phyloP scores from a whole-genome alignment of 352 stramenopile genomes.

The Pythium dissotocum region DNA sequence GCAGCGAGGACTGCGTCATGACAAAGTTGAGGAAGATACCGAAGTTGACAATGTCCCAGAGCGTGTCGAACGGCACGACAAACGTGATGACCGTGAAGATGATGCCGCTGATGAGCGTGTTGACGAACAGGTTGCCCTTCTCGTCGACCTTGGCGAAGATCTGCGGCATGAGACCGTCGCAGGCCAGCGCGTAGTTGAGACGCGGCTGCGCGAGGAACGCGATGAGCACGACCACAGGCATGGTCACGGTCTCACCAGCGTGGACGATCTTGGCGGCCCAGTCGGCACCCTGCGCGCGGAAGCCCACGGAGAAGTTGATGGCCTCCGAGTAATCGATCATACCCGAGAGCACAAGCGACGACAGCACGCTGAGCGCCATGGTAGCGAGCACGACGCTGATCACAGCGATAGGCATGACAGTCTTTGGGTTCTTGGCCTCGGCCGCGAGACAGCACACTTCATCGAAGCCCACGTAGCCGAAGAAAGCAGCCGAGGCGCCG shows the following conservation, averaged over 20 bases:
- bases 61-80: constrained; percentile 66
- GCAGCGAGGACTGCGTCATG: constrained; percentile 73
- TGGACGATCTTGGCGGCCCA: constrained; percentile 55
- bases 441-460: constrained; percentile 90
- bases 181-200: constrained; percentile 90
- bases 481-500: constrained; percentile 87
- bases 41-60: constrained; percentile 89
- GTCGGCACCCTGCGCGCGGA: constrained; percentile 34
- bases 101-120: constrained; percentile 62
- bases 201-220: constrained; percentile 92
- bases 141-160: constrained; percentile 87
- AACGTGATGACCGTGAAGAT: constrained; percentile 72
- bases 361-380: constrained; percentile 66
- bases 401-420: constrained; percentile 79
- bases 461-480: constrained; percentile 94
- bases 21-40: constrained; percentile 88
- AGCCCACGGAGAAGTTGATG: constrained; percentile 39
- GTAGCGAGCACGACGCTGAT: constrained; percentile 76
- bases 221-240: constrained; percentile 93
- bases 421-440: constrained; percentile 72
- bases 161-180: constrained; percentile 90
- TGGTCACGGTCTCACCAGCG: constrained; percentile 74
- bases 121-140: constrained; percentile 79
- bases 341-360: constrained; percentile 82
- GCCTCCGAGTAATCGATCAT: constrained; percentile 44